Evolutionary conservation across 1,284 basidiomycete genomes (phyloP), one percentile per base, ranked within the genome.

Genomic region (Cystobasidium slooffiae): DNA sequence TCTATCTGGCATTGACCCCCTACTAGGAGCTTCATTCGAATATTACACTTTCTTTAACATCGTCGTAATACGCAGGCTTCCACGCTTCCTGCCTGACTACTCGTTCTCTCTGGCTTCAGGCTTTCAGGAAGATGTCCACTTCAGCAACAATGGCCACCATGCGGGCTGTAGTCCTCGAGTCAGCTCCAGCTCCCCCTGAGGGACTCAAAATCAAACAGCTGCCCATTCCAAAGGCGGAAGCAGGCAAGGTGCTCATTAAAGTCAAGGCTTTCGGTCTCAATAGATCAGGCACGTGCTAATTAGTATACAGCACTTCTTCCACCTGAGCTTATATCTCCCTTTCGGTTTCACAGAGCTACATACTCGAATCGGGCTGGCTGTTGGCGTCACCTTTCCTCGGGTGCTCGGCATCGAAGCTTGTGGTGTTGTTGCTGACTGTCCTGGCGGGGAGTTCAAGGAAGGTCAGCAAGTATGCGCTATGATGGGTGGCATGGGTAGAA

Each of bases 401-500:
- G 63, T 73, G 14, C 44, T 73, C 6, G 70, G 70, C 9, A 73
- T 73, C 22, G 70, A 73, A 22, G 70, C 61, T n/a, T 53, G 52
- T 12, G 70, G 70, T 22, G 44, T 51, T 6, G 70, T 73, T 6
- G 70, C 55, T 24, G 70, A 64, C 0, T 49, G 47, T 39, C 61
- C 61, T 10, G 58, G 61, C 12, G 58, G 44, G 41, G 70, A 73
- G n/a, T 73, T 46, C 20, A 46, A 52, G 43, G 56, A 49, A 52
- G 70, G 62, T 10, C 62, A 73, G 41, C 55, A 61, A 24, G 70
- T 73, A 2, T 37, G 37, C 10, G 55, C 58, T 37, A 72, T 72
- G 37, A 73, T 73, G 70, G 70, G 70, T 22, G 62, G 62, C 20
- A 73, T 73, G 70, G 70, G 70, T 14, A 20, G 70, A 47, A 22